Percentiles rank a stretch among this genome's conserved stretches.
Evolutionary conservation across 75 land plant species (phyloP).

Genomic region (Cunninghamia lanceolata): DNA sequence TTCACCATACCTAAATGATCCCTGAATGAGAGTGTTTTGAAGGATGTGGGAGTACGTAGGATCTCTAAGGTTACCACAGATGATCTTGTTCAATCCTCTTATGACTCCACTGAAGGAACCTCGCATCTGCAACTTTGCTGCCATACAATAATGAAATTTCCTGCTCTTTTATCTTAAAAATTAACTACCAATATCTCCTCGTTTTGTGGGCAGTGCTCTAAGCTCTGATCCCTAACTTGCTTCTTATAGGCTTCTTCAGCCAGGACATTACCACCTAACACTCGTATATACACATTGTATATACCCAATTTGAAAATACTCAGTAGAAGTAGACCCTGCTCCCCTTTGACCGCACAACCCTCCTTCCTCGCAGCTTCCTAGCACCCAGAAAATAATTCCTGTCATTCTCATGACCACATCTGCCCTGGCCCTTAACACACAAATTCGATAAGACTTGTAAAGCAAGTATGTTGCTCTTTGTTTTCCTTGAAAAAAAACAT

Average conservation of each 20-base stretch:
- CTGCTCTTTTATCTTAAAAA: background rate
- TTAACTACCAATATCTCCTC: background rate
- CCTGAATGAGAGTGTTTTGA: background rate
- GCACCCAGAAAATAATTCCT: background rate
- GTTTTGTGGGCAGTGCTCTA: background rate
- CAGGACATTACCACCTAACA: background rate
- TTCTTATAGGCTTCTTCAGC: background rate
- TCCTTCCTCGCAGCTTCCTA: background rate
- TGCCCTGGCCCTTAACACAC: too few relatives aligned
- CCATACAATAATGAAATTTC: background rate
- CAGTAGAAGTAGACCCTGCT: background rate
- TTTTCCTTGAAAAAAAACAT: too few relatives aligned
- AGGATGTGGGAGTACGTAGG: background rate
- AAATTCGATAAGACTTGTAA: too few relatives aligned
- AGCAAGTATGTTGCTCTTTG: too few relatives aligned
- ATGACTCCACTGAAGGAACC: background rate
- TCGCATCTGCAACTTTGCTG: conserved; percentile 2
- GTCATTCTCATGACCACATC: background rate
- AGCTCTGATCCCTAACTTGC: background rate
- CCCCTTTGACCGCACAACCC: background rate
- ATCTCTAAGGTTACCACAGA: background rate
- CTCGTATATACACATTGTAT: too few relatives aligned
- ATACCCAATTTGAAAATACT: background rate
- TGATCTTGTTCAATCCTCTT: conserved; percentile 2
- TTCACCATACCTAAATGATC: background rate